A percentile compares a stretch with the other conserved stretches of the same genome.
phyloP scores from a whole-genome alignment of 306 rosid species.

The Sicyos edulis region DNA sequence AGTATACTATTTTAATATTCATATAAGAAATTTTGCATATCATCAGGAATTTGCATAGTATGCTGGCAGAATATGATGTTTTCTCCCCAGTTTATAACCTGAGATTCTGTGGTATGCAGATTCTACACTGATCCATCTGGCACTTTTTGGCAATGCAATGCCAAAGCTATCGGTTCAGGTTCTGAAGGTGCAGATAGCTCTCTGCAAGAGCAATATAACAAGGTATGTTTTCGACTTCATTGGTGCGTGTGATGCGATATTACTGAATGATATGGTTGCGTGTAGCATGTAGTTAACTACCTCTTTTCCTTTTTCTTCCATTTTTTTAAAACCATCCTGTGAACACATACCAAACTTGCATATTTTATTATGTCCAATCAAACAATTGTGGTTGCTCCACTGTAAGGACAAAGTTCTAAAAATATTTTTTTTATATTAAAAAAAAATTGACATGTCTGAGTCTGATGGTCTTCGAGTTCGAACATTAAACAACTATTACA shows the following conservation, averaged over 20 bases:
- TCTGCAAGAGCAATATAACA: constrained; percentile 93
- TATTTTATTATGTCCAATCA: not conserved
- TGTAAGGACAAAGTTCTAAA: too few relatives aligned
- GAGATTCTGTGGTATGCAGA: constrained; percentile 39
- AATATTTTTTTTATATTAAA: too few relatives aligned
- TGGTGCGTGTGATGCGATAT: not conserved
- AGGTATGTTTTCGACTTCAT: constrained; percentile 38
- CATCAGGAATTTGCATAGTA: not conserved
- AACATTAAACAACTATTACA: too few relatives aligned
- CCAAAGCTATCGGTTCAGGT: constrained; percentile 97
- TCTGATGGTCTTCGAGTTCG: too few relatives aligned
- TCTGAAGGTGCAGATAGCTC: constrained; percentile 99
- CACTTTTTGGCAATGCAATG: constrained; percentile 99
- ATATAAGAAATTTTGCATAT: not conserved
- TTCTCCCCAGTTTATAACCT: not conserved
- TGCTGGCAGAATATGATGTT: not conserved
- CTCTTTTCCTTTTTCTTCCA: not conserved
- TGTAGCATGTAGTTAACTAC: not conserved
- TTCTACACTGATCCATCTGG: constrained; percentile 98
- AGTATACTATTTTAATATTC: not conserved
- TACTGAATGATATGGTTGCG: not conserved
- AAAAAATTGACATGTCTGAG: too few relatives aligned
- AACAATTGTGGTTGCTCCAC: not conserved
- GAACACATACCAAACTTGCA: not conserved
- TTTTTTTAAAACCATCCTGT: not conserved